Evolutionary conservation across 768 basidiomycete species (phyloP), one percentile per base, ranked within the genome.

Genomic region (Calocybe gangraenosa): DNA sequence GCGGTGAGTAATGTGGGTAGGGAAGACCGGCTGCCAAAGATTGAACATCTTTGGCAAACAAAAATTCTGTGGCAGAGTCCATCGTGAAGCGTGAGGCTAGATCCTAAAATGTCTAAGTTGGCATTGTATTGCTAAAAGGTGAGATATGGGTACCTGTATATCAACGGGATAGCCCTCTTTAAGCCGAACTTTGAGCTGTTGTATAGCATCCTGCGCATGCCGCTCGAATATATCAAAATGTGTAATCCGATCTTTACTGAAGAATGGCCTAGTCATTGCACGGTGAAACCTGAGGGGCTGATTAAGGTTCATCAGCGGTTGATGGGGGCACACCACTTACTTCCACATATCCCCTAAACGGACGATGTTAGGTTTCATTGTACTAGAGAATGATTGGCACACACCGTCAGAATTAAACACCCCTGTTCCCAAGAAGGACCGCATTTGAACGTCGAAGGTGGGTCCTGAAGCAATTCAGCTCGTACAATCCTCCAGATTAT

Each of bases 211-310:
- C 34, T 72, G 68, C 3, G 75, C 69, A 37, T 81, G 79, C 10
- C 71, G 65, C 42, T 75, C 76, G 51, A 83, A 84, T 23, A 75
- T 78, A 19, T 82, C 76, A 44, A 84, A 84, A 55, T 83, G 75
- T 34, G 70, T 75, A 43, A 83, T 74, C 28, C 74, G 66, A 28
- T 85, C 82, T 34, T 69, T 71, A 44, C 61, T 74, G 65, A 88
- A 87, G 67, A 87, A 86, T 0, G 84, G 84, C 0, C 84, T 76
- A 0, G 82, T 80, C 68, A 87, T 82, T 2, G 70, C 55, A 8
- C 84, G 78, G 58, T 86, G 82, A 53, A 83, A 75, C 56, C 82
- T 76, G 22, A 47, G 31, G 36, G 22, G 17, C 21, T 35, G 13
- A 35, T 32, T 23, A 6, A 14, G 35, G 15, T 15, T 35, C 22